A percentile compares a stretch with the other conserved stretches of the same genome.
These are phyloP conservation scores for Paecilomyces formosus DNA, from an alignment of 2,329 filamentous ascomycete species.

Conservation along the genomic window DNA sequence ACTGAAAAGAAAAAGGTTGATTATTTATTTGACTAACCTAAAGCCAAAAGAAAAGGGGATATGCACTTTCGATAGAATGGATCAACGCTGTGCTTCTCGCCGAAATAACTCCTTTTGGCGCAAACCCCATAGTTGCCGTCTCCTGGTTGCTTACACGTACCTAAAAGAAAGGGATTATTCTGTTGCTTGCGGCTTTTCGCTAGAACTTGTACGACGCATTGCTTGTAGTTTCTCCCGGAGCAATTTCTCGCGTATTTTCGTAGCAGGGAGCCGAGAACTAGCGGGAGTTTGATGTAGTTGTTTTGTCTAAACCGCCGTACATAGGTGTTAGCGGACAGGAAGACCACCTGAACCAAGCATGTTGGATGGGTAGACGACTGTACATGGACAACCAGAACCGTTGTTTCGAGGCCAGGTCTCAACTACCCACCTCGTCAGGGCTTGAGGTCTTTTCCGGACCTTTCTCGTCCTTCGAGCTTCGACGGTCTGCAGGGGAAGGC, in stretches of 20 bases:
- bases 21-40: background rate
- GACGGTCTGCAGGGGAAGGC: conserved; percentile 11
- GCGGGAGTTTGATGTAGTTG: conserved; percentile 6
- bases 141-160: background rate
- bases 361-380: background rate
- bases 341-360: background rate
- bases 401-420: conserved; percentile 6
- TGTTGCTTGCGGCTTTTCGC: conserved; percentile 9
- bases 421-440: conserved; percentile 26
- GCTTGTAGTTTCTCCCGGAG: conserved; percentile 31
- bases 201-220: conserved; percentile 20
- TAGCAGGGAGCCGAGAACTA: conserved; percentile 17
- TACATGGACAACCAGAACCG: background rate
- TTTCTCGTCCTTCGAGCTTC: conserved; percentile 7
- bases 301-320: conserved; percentile 6
- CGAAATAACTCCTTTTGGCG: background rate
- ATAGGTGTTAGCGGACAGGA: conserved; percentile 12
- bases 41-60: background rate
- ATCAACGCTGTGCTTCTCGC: background rate
- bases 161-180: background rate
- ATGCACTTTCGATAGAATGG: background rate
- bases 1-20: background rate
- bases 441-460: conserved; percentile 5
- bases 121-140: background rate
- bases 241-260: conserved; percentile 29